These are phyloP conservation scores for Colletotrichum aenigma DNA, from an alignment of 2,329 filamentous ascomycete species.

Conservation along the genomic window DNA sequence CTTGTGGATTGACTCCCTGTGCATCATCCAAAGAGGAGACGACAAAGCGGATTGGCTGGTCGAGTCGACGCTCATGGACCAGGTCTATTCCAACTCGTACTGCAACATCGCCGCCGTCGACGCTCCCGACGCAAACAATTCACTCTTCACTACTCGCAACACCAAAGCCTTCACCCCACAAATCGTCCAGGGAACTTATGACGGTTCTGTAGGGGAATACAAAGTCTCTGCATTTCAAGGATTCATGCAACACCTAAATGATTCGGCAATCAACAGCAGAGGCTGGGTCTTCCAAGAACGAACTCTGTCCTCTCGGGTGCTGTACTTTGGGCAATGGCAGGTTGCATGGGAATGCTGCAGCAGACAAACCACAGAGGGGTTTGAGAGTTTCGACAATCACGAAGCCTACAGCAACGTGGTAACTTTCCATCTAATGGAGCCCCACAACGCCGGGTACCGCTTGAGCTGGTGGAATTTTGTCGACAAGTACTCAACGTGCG, in stretches of 20 bases:
- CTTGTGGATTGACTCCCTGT: not conserved
- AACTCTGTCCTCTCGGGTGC: not conserved
- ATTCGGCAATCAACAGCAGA: not conserved
- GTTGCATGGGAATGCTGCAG: not conserved
- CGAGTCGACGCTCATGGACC: not conserved
- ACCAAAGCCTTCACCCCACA: not conserved
- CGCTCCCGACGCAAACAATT: not conserved
- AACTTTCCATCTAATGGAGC: not conserved
- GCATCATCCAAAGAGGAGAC: not conserved
- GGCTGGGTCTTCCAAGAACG: not conserved
- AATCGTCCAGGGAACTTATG: not conserved
- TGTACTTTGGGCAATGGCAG: not conserved
- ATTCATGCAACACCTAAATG: not conserved
- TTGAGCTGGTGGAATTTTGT: not conserved
- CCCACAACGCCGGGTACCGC: accelerated
- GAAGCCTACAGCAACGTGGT: not conserved
- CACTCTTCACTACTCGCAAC: not conserved
- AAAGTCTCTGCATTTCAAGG: not conserved
- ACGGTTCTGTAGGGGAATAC: not conserved
- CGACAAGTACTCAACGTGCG: not conserved
- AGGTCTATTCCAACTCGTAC: not conserved
- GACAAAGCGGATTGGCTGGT: not conserved
- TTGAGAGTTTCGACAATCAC: not conserved
- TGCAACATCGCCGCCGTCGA: not conserved
- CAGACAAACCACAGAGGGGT: not conserved